phyloP scores from a whole-genome alignment of 1,284 basidiomycete species.

The Polyporus tsugae region DNA sequence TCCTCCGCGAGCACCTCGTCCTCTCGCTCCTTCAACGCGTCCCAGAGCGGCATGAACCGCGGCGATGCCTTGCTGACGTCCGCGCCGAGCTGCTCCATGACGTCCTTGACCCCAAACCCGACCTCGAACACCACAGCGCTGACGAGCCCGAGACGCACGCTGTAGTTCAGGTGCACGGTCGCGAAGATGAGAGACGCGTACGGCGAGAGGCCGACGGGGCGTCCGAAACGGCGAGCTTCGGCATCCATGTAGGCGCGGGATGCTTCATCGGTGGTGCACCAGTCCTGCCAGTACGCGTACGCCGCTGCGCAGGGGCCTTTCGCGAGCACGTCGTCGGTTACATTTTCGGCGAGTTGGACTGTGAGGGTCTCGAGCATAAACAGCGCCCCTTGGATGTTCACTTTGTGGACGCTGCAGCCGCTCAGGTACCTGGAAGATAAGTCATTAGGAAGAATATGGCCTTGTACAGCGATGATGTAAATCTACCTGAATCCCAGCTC shows the following conservation, averaged over 20 bases:
- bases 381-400: slow-evolving; percentile 11
- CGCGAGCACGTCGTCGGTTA: slow-evolving; percentile 3
- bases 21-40: slow-evolving; percentile 20
- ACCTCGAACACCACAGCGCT: slow-evolving; percentile 15
- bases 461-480: not conserved
- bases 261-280: slow-evolving; percentile 11
- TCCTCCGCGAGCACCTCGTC: slow-evolving; percentile 15
- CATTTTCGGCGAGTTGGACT: slow-evolving; percentile 2
- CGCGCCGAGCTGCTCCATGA: slow-evolving; percentile 5
- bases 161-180: slow-evolving; percentile 5
- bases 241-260: slow-evolving; percentile 11
- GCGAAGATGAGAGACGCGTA: slow-evolving; percentile 13
- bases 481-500: slow-evolving; percentile 9
- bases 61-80: not conserved
- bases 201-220: slow-evolving; percentile 5
- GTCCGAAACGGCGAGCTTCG: slow-evolving; percentile 9
- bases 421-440: slow-evolving; percentile 1
- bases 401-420: slow-evolving; percentile 1
- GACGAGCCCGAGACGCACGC: slow-evolving; percentile 18
- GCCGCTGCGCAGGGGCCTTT: slow-evolving; percentile 10
- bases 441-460: not conserved
- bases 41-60: slow-evolving; percentile 25
- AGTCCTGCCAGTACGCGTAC: slow-evolving; percentile 11
- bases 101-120: slow-evolving; percentile 12
- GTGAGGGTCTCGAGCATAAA: slow-evolving; percentile 15